Conservation (phyloP, 768 basidiomycete species). For the Phallus indusiatus region DNA sequence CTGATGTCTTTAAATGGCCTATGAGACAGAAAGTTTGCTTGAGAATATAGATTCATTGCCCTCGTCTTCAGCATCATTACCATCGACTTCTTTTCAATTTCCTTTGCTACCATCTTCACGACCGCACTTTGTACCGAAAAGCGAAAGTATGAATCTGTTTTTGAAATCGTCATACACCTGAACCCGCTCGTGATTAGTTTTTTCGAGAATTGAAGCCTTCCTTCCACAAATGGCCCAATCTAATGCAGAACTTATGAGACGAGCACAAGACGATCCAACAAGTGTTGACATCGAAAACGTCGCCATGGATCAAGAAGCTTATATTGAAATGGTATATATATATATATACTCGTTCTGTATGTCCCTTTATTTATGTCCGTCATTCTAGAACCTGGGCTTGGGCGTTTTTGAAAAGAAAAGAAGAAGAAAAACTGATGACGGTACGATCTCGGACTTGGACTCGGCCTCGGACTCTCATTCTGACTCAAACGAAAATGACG, state of each 20-base stretch:
- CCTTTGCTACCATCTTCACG: background rate
- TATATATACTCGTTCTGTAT: background rate
- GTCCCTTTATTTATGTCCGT: background rate
- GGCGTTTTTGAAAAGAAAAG: constrained; percentile 42
- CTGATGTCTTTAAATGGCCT: constrained; percentile 4
- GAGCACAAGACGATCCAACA: constrained; percentile 37
- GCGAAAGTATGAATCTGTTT: background rate
- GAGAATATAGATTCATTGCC: background rate
- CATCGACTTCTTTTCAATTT: constrained; percentile 9
- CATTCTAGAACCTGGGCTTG: constrained; percentile 50
- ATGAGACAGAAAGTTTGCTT: constrained; percentile 1
- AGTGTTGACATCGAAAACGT: constrained; percentile 65
- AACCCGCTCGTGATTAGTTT: constrained; percentile 33
- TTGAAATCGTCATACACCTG: background rate
- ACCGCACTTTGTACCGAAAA: background rate
- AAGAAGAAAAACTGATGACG: constrained; percentile 13
- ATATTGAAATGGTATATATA: constrained; percentile 59
- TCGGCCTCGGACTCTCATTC: constrained; percentile 14
- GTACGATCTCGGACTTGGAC: background rate
- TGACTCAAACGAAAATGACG: constrained; percentile 5
- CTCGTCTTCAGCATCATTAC: constrained; percentile 32
- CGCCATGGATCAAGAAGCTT: constrained; percentile 32
- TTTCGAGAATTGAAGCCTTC: constrained; percentile 59
- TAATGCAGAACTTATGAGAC: constrained; percentile 42
- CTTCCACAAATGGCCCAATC: constrained; percentile 58